These are phyloP conservation scores for Hanseniaspora pseudoguilliermondii DNA, from an alignment of 805 yeast species.

Conservation along the genomic window DNA sequence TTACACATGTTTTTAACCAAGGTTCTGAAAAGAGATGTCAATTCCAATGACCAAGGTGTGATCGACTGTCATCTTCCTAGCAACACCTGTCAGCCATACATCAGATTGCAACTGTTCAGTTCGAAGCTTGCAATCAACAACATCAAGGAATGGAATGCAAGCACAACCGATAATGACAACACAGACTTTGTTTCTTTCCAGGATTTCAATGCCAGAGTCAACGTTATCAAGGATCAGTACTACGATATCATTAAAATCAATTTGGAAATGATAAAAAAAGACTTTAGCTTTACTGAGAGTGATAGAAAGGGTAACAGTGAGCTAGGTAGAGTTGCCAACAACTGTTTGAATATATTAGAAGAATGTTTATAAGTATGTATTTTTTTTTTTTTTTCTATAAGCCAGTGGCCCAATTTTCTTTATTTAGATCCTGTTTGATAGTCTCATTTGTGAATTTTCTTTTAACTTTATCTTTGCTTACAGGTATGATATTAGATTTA, in stretches of 20 bases:
- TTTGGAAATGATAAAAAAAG: conserved; percentile 11
- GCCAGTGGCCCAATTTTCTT: neutral
- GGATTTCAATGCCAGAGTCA: conserved; percentile 11
- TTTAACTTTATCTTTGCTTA: neutral
- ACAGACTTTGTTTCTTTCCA: conserved; percentile 5
- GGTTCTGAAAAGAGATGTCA: neutral
- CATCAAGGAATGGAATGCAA: conserved; percentile 9
- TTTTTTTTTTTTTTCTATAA: neutral
- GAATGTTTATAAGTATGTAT: neutral
- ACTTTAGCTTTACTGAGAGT: conserved; percentile 1
- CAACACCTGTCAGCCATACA: conserved; percentile 9
- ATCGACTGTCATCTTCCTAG: conserved; percentile 2
- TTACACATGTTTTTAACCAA: conserved; percentile 2
- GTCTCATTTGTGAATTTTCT: neutral
- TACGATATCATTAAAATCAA: conserved; percentile 3
- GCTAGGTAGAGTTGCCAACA: conserved; percentile 9
- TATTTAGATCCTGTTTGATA: neutral
- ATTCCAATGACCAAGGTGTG: neutral
- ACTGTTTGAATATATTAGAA: conserved; percentile 7
- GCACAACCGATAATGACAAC: neutral
- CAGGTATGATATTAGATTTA: neutral
- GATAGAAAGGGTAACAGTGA: conserved; percentile 11
- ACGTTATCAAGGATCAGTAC: conserved; percentile 2
- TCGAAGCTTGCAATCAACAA: conserved; percentile 4
- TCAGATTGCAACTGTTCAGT: conserved; percentile 7